phyloP scores from a whole-genome alignment of 371 early-diverging fungal species.

The Nematocida displodere region DNA sequence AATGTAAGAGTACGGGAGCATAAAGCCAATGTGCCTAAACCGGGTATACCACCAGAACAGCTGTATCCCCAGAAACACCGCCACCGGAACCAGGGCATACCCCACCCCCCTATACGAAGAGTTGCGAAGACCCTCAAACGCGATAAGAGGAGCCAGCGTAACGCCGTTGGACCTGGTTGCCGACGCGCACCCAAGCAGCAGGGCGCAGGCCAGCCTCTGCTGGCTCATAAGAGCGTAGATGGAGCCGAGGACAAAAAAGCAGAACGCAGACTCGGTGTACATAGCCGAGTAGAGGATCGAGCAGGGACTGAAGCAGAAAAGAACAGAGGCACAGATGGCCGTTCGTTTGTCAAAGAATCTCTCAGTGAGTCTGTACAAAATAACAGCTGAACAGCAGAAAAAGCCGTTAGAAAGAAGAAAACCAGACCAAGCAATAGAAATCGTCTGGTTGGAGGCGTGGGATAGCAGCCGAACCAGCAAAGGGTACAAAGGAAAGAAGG shows the following conservation, averaged over 20 bases:
- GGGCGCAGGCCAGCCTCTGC: not conserved
- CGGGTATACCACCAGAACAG: constrained; percentile 50
- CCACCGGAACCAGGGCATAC: not conserved
- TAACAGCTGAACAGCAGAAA: constrained; percentile 46
- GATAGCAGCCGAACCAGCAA: constrained; percentile 67
- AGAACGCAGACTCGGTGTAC: constrained; percentile 64
- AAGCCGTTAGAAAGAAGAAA: constrained; percentile 64
- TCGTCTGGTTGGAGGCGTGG: constrained; percentile 58
- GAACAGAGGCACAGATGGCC: constrained; percentile 31
- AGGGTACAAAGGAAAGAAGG: constrained; percentile 80
- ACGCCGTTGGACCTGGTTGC: constrained; percentile 63
- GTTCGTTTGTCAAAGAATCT: constrained; percentile 17
- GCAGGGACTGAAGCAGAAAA: constrained; percentile 61
- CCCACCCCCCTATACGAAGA: not conserved
- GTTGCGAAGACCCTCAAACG: not conserved
- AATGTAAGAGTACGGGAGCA: constrained; percentile 61
- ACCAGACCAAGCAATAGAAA: constrained; percentile 66
- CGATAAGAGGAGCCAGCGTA: constrained; percentile 52
- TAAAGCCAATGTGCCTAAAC: constrained; percentile 1
- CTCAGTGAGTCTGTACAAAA: constrained; percentile 53
- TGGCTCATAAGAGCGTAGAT: constrained; percentile 20
- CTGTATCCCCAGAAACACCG: constrained; percentile 55
- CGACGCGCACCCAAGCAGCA: constrained; percentile 50
- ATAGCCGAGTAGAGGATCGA: constrained; percentile 59
- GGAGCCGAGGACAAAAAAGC: constrained; percentile 51